Percentiles rank a stretch among this genome's conserved stretches.
These are phyloP conservation scores for Lipomyces starkeyi DNA, from an alignment of 805 yeast species.

Conservation along the genomic window DNA sequence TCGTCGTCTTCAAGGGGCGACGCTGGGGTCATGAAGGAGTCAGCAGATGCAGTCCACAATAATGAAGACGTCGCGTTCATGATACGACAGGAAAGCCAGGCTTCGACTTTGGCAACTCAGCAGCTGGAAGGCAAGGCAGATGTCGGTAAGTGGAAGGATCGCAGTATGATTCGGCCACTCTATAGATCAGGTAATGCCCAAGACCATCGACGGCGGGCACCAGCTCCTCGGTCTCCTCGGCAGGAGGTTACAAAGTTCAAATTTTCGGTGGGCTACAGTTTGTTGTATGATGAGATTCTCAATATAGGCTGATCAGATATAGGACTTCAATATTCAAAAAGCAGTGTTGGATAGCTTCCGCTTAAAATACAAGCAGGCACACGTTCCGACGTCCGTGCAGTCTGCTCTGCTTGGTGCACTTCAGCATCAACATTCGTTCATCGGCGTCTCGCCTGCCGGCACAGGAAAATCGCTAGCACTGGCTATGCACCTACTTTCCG, in stretches of 20 bases:
- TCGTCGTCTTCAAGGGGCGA: background rate
- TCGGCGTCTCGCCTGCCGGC: constrained; percentile 44
- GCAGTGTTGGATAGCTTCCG: constrained; percentile 22
- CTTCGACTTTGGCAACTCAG: background rate
- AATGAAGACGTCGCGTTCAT: constrained; percentile 4
- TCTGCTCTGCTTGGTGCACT: constrained; percentile 23
- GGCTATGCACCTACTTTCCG: constrained; percentile 41
- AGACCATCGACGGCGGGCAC: background rate
- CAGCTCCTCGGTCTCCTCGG: background rate
- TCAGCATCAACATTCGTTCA: constrained; percentile 36
- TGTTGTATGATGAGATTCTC: background rate
- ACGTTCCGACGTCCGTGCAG: constrained; percentile 27
- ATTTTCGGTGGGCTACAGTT: background rate
- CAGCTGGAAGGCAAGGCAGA: constrained; percentile 2
- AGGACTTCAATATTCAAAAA: constrained; percentile 24
- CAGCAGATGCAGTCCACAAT: background rate
- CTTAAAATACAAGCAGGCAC: constrained; percentile 13
- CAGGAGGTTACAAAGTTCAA: background rate
- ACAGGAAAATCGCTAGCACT: constrained; percentile 48
- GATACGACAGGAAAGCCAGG: background rate
- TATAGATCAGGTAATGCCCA: background rate
- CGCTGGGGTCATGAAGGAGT: background rate
- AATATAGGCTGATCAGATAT: background rate
- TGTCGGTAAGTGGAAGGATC: background rate
- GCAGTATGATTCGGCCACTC: background rate